phyloP scores from a whole-genome alignment of 805 yeast species.

The Lipomyces lipofer region DNA sequence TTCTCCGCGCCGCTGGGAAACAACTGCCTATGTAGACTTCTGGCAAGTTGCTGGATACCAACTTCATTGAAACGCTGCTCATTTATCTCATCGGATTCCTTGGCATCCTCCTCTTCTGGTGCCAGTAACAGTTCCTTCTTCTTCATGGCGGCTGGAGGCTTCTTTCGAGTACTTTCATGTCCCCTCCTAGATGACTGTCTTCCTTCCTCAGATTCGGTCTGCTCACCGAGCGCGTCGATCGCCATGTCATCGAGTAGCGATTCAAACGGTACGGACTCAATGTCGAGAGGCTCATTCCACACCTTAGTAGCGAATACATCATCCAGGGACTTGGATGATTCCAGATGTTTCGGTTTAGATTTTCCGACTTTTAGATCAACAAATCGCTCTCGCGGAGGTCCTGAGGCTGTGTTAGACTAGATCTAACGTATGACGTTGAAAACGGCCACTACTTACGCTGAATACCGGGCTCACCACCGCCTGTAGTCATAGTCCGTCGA shows the following conservation, averaged over 20 bases:
- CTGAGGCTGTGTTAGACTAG: too few relatives aligned
- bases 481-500: too few relatives aligned
- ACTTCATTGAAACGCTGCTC: conserved; percentile 60
- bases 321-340: too few relatives aligned
- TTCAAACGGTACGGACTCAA: background rate
- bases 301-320: background rate
- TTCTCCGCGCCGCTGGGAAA: conserved; percentile 49
- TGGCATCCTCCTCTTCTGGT: background rate
- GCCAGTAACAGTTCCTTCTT: background rate
- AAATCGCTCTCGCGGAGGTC: too few relatives aligned
- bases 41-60: conserved; percentile 76
- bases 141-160: conserved; percentile 2
- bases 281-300: background rate
- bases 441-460: too few relatives aligned
- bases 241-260: background rate
- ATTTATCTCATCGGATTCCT: conserved; percentile 4
- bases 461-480: too few relatives aligned
- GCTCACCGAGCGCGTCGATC: background rate
- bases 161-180: background rate
- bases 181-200: too few relatives aligned
- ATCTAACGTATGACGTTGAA: too few relatives aligned
- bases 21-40: conserved; percentile 56
- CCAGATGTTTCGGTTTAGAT: too few relatives aligned
- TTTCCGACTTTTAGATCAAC: background rate
- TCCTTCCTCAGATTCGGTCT: background rate